Conservation (phyloP, 2,329 filamentous ascomycete species). For the Aspergillus pseudoviridinutans region DNA sequence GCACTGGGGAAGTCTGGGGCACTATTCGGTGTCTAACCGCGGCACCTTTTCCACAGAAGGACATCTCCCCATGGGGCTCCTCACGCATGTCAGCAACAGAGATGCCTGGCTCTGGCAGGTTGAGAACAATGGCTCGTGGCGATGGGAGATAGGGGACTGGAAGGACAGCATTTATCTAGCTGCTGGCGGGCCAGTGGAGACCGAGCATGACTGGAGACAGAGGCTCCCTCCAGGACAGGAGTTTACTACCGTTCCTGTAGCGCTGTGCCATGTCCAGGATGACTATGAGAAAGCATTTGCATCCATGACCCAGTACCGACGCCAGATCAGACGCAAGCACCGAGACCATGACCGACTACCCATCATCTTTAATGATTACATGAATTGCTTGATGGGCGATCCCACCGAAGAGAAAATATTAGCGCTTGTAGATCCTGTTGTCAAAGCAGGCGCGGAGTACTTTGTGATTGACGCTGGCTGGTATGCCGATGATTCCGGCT, state of each 20-base stretch:
- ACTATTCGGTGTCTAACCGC: slow-evolving; percentile 21
- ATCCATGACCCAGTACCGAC: slow-evolving; percentile 27
- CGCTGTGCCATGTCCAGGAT: slow-evolving; percentile 21
- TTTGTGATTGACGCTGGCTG: slow-evolving; percentile 38
- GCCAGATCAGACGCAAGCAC: slow-evolving; percentile 26
- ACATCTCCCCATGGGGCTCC: slow-evolving; percentile 29
- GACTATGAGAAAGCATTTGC: slow-evolving; percentile 22
- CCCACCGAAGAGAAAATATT: slow-evolving; percentile 32
- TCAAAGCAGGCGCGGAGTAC: slow-evolving; percentile 27
- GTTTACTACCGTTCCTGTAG: slow-evolving; percentile 22
- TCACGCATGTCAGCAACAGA: slow-evolving; percentile 15
- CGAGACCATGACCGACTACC: slow-evolving; percentile 25
- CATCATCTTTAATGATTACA: slow-evolving; percentile 40
- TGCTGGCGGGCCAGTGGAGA: slow-evolving; percentile 22
- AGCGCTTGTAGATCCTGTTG: slow-evolving; percentile 26
- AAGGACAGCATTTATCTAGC: slow-evolving; percentile 31
- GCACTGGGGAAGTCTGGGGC: slow-evolving; percentile 16
- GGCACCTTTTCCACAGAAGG: slow-evolving; percentile 29
- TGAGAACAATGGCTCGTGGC: slow-evolving; percentile 36
- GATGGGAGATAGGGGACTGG: slow-evolving; percentile 35
- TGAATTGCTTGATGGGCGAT: slow-evolving; percentile 41
- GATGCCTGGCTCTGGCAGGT: slow-evolving; percentile 36
- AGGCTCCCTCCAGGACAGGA: slow-evolving; percentile 17
- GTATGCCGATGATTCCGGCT: slow-evolving; percentile 35
- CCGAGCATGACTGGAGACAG: slow-evolving; percentile 28